Base-by-base conservation (phyloP, 2,329 filamentous ascomycete species). In the Monosporascus sp. region DNA sequence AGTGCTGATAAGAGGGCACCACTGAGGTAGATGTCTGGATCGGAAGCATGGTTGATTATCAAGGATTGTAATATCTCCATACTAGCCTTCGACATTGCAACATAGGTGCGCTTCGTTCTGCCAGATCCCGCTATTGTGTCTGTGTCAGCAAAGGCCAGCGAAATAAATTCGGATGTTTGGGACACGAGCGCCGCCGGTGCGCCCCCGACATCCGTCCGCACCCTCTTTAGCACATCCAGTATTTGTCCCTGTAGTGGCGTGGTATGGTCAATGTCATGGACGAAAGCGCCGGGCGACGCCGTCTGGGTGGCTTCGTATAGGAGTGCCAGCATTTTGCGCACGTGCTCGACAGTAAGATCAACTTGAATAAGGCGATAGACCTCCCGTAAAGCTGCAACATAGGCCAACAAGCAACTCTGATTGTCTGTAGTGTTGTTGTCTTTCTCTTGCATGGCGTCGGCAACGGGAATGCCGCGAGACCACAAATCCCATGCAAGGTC, bases 321-420 rank as follows among this genome's bases (percentile, higher is more conserved):
- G 47, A 96, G 82, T 3, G 74, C 74, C 1, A 96, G 77, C 69
- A 95, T 87, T n/a, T 78, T 79, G 41, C 78, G 74, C 8, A 91
- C 82, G 47, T 81, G 79, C 3, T 84, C 77, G 0, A 82, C 74
- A 9, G 80, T 79, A 20, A 96, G 73, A 17, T 83, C 79, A 7
- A 77, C 72, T 54, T 86, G 79, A 48, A 91, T 82, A 5, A 97
- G 79, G 1, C 84, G 81, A 64, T 96, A 96, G 1, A 97, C 78
- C 61, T 94, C 86, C 52, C 84, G 77, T 41, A 94, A 81, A 1
- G 88, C 80, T 22, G 85, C 80, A 1, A 94, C 81, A 72, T 96
- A 97, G n/a, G 91, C 88, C 31, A 89, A 74, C n/a, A 93, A 80
- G 11, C 89, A 91, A 53, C 86, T 86, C 65, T 96, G 90, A 60